Percentiles rank a stretch among this genome's conserved stretches.
Conservation (phyloP, 495 filamentous ascomycete species). For the Tetracladium marchalianum region DNA sequence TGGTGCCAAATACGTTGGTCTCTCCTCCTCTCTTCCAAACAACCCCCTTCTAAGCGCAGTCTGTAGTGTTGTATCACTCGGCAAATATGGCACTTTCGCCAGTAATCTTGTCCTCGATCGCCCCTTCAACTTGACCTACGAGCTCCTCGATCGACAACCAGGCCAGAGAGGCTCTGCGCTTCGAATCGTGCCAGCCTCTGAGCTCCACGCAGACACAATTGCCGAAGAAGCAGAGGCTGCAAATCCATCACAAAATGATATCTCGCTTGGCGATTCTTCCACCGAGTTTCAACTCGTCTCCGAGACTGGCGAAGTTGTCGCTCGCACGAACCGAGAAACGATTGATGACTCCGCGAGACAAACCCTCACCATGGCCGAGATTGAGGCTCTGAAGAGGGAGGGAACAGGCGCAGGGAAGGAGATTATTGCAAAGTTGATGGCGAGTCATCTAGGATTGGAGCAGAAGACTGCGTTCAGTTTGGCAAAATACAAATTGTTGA, state of each 20-base stretch:
- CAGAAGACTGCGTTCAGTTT: slow-evolving; percentile 91
- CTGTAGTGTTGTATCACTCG: slow-evolving; percentile 65
- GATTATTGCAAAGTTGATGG: slow-evolving; percentile 75
- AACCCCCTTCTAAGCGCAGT: slow-evolving; percentile 7
- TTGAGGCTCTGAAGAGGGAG: slow-evolving; percentile 80
- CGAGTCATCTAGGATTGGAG: slow-evolving; percentile 75
- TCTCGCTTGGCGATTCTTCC: slow-evolving; percentile 30
- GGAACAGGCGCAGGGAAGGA: slow-evolving; percentile 73
- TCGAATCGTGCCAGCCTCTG: slow-evolving; percentile 68
- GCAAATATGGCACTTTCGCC: slow-evolving; percentile 83
- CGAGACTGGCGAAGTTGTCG: slow-evolving; percentile 48
- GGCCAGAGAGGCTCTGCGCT: slow-evolving; percentile 48
- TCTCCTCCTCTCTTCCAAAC: slow-evolving; percentile 17
- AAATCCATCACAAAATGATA: slow-evolving; percentile 22
- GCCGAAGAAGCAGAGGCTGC: slow-evolving; percentile 35
- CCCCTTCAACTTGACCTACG: slow-evolving; percentile 84
- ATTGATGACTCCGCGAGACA: slow-evolving; percentile 76
- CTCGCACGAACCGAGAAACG: slow-evolving; percentile 69
- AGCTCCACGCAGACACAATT: slow-evolving; percentile 74
- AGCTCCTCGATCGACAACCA: slow-evolving; percentile 60
- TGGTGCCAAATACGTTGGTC: slow-evolving; percentile 69
- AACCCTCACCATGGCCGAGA: slow-evolving; percentile 73
- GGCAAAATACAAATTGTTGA: slow-evolving; percentile 89
- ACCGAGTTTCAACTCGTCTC: slow-evolving; percentile 39
- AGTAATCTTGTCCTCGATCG: slow-evolving; percentile 78